These are phyloP conservation scores for Arabidopsis arenosa DNA, from an alignment of 345 rosid species.

Conservation along the genomic window DNA sequence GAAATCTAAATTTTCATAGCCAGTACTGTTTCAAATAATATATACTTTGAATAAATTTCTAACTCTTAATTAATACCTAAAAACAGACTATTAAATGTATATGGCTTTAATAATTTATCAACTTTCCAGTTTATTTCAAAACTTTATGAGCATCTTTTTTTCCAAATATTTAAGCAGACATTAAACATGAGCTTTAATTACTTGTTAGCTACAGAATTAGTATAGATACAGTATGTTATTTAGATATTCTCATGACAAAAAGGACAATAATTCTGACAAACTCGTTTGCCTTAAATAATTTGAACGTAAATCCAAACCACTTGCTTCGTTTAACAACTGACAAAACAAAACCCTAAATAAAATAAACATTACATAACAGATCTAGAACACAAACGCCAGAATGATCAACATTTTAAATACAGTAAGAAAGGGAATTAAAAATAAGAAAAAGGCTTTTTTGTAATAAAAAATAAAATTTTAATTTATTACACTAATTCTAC, in stretches of 20 bases:
- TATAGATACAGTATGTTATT: too few species aligned
- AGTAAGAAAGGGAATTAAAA: neutral
- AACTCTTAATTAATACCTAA: neutral
- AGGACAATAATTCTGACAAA: constrained; percentile 2
- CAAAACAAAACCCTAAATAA: constrained; percentile 32
- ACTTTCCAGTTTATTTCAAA: neutral
- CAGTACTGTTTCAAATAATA: too few species aligned
- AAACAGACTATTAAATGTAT: too few species aligned
- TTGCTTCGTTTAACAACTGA: constrained; percentile 33
- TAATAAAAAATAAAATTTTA: neutral
- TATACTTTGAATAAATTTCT: too few species aligned
- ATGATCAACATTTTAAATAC: constrained; percentile 20
- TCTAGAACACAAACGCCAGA: constrained; percentile 13
- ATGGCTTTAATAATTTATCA: neutral
- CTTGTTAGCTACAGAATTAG: neutral
- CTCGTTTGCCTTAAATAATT: constrained; percentile 17
- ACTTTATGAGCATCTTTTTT: neutral
- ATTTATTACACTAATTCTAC: constrained; percentile 20
- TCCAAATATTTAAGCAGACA: neutral
- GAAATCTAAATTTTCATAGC: too few species aligned
- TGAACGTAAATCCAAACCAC: constrained; percentile 28
- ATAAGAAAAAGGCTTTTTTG: neutral
- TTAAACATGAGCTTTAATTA: neutral
- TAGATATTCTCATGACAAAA: constrained; percentile 4
- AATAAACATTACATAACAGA: constrained; percentile 24